A percentile compares a stretch with the other conserved stretches of the same genome.
Evolutionary conservation across 2,329 filamentous ascomycete species (phyloP).

Genomic region (Harringtonia lauricola): DNA sequence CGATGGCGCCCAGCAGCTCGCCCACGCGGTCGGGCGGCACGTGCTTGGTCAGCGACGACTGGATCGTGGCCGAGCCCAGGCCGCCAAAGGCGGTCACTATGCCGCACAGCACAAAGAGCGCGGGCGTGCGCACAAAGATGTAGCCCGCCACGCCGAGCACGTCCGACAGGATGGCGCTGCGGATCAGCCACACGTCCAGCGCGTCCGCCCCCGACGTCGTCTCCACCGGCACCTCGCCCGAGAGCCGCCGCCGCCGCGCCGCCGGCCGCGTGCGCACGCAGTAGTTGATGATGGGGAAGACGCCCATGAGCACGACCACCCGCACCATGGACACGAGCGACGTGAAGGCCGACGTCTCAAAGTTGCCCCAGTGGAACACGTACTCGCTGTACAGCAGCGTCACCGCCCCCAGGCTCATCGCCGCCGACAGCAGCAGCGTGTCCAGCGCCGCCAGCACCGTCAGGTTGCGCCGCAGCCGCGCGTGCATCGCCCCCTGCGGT

Average conservation of each 20-base stretch:
- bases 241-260: slow-evolving; percentile 27
- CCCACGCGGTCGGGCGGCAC: slow-evolving; percentile 74
- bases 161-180: slow-evolving; percentile 65
- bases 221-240: slow-evolving; percentile 27
- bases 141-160: slow-evolving; percentile 68
- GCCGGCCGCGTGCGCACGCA: slow-evolving; percentile 51
- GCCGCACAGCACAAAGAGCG: slow-evolving; percentile 60
- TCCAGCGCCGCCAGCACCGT: slow-evolving; percentile 71
- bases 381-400: slow-evolving; percentile 74
- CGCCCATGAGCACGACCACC: slow-evolving; percentile 60
- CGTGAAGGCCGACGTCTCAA: slow-evolving; percentile 71
- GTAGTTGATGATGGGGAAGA: slow-evolving; percentile 70
- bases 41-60: slow-evolving; percentile 81
- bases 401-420: slow-evolving; percentile 72
- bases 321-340: slow-evolving; percentile 69
- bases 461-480: slow-evolving; percentile 65
- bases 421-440: slow-evolving; percentile 68
- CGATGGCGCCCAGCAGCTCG: slow-evolving; percentile 78
- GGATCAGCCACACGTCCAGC: slow-evolving; percentile 69
- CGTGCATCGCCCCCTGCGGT: slow-evolving; percentile 55
- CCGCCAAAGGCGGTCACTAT: slow-evolving; percentile 68
- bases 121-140: slow-evolving; percentile 47
- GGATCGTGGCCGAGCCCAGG: slow-evolving; percentile 73
- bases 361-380: slow-evolving; percentile 71
- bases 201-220: slow-evolving; percentile 59